A percentile compares a stretch with the other conserved stretches of the same genome.
Conservation (phyloP, 495 filamentous ascomycete genomes). For the Hypoxylon subgilvum region DNA sequence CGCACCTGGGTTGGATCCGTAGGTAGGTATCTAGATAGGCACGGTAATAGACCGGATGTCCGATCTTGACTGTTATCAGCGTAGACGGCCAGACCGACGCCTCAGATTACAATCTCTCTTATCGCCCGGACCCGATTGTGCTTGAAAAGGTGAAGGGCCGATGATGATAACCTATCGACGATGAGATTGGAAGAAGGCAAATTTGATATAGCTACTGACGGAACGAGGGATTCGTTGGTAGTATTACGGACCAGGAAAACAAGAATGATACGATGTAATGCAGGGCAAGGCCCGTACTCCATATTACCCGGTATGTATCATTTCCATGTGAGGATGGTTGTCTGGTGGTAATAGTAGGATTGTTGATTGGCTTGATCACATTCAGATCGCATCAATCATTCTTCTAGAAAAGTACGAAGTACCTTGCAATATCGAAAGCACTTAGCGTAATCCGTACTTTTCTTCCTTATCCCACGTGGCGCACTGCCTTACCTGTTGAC, state of each 20-base stretch:
- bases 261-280: background rate
- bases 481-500: no score
- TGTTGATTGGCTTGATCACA: no score
- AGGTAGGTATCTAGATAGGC: no score
- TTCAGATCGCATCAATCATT: no score
- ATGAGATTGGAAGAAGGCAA: constrained; percentile 6
- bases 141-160: background rate
- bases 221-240: no score
- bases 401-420: background rate
- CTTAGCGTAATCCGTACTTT: no score
- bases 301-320: no score
- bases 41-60: constrained; percentile 38
- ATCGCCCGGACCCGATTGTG: background rate
- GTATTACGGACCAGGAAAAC: background rate
- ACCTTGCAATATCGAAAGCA: no score
- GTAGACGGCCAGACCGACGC: constrained; percentile 12
- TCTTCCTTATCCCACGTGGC: constrained; percentile 25
- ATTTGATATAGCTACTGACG: constrained; percentile 1
- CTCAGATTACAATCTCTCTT: constrained; percentile 13
- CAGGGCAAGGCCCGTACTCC: background rate
- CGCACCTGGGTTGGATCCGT: constrained; percentile 4
- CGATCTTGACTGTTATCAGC: constrained; percentile 7
- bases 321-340: no score
- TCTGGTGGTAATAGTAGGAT: no score
- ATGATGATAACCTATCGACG: constrained; percentile 5